Evolutionary conservation across 495 filamentous ascomycete genomes (phyloP), one percentile per base, ranked within the genome.

Genomic region (Achaetomiella virescens): DNA sequence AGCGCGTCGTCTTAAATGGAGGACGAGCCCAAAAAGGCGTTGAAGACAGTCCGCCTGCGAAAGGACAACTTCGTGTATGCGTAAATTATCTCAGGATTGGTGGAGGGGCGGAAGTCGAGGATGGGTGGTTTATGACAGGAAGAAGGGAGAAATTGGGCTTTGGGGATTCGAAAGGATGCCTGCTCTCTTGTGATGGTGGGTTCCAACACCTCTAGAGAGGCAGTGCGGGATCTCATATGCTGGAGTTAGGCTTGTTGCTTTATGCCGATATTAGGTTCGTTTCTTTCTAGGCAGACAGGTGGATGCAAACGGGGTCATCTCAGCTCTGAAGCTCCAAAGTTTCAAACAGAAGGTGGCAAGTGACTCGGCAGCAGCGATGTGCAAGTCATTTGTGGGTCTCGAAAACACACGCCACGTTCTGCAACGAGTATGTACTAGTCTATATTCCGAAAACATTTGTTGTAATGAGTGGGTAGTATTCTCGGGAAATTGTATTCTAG

Each of bases 211-310:
- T 31, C 9, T 14, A 12, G 48, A 38, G 47, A 29, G 14, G 48
- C n/a, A 31, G n/a, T 20, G 22, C 36, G 6, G 37, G 15, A n/a
- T 41, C 48, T 7, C 21, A 29, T 22, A 20, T 18, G 37, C 36
- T 48, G 48, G 48, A 51, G 48, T 41, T 51, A 41, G n/a, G 6
- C 14, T 41, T 18, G 36, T 51, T n/a, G 48, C 41, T 47, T 31
- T 18, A 18, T 31, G 14, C 9, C 20, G 20, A 8, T 43, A 22
- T 43, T n/a, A 35, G 36, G 15, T n/a, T 1, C 38, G 6, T 41
- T 10, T 18, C 38, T 18, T 6, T 17, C 38, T 41, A 18, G 2
- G 38, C 15, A 18, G 38, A 41, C 17, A 41, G 38, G 17, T n/a
- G n/a, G 17, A 41, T 9, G 27, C 27, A 4, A 31, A 31, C 9